Evolutionary conservation across 2,329 filamentous ascomycete genomes (phyloP), one percentile per base, ranked within the genome.

Genomic region (Decorospora gaudefroyi): DNA sequence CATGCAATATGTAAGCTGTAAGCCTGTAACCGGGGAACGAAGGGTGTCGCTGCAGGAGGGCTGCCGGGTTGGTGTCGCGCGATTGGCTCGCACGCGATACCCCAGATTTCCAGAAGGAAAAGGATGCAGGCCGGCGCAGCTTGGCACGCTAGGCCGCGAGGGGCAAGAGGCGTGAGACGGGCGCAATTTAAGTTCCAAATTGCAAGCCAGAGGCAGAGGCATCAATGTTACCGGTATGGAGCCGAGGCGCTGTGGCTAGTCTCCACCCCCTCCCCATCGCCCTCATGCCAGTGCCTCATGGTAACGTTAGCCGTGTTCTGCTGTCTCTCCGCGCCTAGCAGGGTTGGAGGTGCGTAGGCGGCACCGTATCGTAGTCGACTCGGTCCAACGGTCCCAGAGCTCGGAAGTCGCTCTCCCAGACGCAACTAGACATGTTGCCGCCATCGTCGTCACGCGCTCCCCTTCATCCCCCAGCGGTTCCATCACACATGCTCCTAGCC

Each of bases 381-480:
- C 45, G 40, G 50, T 35, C 44, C 42, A 49, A 37, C 53, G 45
- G 45, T 46, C 19, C 30, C 39, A 21, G 35, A 31, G 6, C 36
- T 46, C 26, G 39, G 33, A 27, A 35, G 42, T 37, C 35, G 35
- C 30, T 23, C 40, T 35, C 34, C 43, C 50, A 46, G 46, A 47
- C 52, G 46, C 46, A 36, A 36, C 30, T 44, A 60, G 55, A 56
- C 59, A 48, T 48, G n/a, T n/a, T n/a, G 43, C 59, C 63, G 59
- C 57, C 57, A 62, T 58, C 59, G 54, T 44, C 49, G 49, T 68
- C 64, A 68, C 64, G 64, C 61, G 61, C n/a, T 50, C 46, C 42
- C 31, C 37, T 10, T 18, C 19, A 30, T 42, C 37, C 34, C 31
- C 51, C 49, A 55, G 39, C 42, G 35, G 42, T 52, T 50, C 46